A percentile compares a stretch with the other conserved stretches of the same genome.
phyloP scores from a whole-genome alignment of 1,284 basidiomycete species.

The Mycosarcoma maydis region DNA sequence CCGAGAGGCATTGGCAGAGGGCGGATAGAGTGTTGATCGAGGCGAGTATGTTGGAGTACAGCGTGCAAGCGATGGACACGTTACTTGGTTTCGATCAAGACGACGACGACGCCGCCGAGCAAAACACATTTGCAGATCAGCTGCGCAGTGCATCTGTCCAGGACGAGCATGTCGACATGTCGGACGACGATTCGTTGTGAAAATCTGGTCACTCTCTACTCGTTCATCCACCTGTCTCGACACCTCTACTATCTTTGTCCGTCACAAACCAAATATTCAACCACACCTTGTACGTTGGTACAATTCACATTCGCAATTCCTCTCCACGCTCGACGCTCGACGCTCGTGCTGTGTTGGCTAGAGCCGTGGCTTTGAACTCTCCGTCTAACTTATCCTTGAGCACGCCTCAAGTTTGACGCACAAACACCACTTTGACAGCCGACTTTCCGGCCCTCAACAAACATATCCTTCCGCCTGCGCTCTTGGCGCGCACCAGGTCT shows the following conservation, averaged over 20 bases:
- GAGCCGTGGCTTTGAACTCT: no score
- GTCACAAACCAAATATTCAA: no score
- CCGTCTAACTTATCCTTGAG: no score
- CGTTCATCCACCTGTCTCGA: no score
- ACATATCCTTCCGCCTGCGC: slow-evolving; percentile 1
- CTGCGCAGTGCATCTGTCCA: neutral
- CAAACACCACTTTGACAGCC: slow-evolving; percentile 7
- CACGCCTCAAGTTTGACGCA: neutral
- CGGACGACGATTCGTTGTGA: slow-evolving; percentile 7
- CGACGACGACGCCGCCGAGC: slow-evolving; percentile 4
- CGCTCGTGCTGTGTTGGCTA: no score
- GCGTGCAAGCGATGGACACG: slow-evolving; percentile 87
- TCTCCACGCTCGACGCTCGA: no score
- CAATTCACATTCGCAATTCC: no score
- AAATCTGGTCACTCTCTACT: no score
- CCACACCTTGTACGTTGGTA: no score
- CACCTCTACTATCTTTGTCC: no score
- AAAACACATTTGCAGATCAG: slow-evolving; percentile 20
- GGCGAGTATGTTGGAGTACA: slow-evolving; percentile 90
- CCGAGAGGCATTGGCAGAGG: slow-evolving; percentile 86
- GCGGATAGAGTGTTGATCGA: slow-evolving; percentile 89
- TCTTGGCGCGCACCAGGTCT: slow-evolving; percentile 1
- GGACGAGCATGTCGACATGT: slow-evolving; percentile 20
- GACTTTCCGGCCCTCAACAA: slow-evolving; percentile 25
- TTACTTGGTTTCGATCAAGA: slow-evolving; percentile 52